phyloP scores from a whole-genome alignment of 1,284 basidiomycete species.

The Polyporus tsugae region DNA sequence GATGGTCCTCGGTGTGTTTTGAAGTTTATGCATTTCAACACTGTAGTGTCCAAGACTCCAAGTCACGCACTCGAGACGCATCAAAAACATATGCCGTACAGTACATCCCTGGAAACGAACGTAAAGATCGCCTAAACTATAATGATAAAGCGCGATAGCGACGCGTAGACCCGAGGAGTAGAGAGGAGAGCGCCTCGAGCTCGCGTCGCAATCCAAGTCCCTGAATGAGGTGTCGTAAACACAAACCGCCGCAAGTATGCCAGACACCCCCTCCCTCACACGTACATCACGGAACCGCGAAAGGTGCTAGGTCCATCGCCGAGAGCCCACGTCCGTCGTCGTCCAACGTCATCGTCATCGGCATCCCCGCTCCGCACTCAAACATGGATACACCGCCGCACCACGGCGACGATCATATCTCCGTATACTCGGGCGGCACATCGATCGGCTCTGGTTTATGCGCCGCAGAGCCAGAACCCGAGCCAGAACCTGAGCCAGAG shows the following conservation, averaged over 20 bases:
- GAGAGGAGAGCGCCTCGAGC: neutral
- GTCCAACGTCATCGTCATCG: neutral
- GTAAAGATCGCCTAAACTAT: conserved; percentile 10
- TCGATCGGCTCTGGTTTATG: conserved; percentile 18
- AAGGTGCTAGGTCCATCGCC: conserved; percentile 1
- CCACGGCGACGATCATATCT: conserved; percentile 25
- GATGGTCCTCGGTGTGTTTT: neutral
- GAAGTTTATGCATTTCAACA: neutral
- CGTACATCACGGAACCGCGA: too few relatives aligned
- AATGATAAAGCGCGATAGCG: conserved; percentile 9
- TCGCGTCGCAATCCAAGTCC: conserved; percentile 2
- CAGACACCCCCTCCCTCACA: neutral
- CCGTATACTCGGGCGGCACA: conserved; percentile 36
- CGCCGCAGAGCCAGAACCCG: neutral
- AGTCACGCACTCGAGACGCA: neutral
- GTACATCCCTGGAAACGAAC: conserved; percentile 1
- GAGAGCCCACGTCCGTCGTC: neutral
- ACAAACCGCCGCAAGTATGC: neutral
- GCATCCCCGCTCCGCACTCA: neutral
- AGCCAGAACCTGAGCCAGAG: neutral
- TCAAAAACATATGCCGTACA: conserved; percentile 4
- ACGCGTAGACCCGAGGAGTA: neutral
- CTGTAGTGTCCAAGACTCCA: neutral
- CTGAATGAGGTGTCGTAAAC: neutral
- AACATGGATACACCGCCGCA: neutral